Conservation (phyloP, 179 eudicot species). For the Heliamphora ciliata region DNA sequence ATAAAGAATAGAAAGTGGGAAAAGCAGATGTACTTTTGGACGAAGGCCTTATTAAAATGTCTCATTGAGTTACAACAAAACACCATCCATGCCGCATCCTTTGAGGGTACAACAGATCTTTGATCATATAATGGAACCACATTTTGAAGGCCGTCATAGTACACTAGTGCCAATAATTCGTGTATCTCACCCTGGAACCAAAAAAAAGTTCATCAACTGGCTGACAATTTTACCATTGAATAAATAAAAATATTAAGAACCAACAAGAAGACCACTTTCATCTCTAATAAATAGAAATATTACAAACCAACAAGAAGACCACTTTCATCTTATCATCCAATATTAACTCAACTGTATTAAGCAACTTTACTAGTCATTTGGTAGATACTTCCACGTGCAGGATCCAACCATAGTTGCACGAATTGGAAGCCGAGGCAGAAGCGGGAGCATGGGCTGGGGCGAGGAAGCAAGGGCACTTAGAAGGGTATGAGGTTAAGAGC, state of each 20-base stretch:
- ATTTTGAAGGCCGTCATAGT: conserved; percentile 91
- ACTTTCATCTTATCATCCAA: not conserved
- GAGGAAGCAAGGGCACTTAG: too few relatives aligned
- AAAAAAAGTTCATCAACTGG: conserved; percentile 6
- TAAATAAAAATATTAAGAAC: not conserved
- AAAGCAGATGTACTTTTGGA: conserved; percentile 50
- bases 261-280: not conserved
- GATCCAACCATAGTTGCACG: not conserved
- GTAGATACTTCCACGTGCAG: not conserved
- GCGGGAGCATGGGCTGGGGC: too few relatives aligned
- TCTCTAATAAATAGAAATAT: too few relatives aligned
- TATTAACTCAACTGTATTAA: not conserved
- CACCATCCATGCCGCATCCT: conserved; percentile 66
- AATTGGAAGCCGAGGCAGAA: too few relatives aligned
- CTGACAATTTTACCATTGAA: not conserved
- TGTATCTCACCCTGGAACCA: conserved; percentile 86
- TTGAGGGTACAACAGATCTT: conserved; percentile 55
- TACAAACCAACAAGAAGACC: not conserved
- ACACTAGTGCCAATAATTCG: conserved; percentile 91
- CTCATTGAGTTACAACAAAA: conserved; percentile 79
- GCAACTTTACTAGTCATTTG: not conserved
- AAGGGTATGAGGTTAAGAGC: too few relatives aligned
- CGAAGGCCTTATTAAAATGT: conserved; percentile 87
- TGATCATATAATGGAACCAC: conserved; percentile 95
- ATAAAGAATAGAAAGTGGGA: not conserved